Evolutionary conservation across 495 filamentous ascomycete genomes (phyloP), one percentile per base, ranked within the genome.

Genomic region (Hyaloscypha variabilis): DNA sequence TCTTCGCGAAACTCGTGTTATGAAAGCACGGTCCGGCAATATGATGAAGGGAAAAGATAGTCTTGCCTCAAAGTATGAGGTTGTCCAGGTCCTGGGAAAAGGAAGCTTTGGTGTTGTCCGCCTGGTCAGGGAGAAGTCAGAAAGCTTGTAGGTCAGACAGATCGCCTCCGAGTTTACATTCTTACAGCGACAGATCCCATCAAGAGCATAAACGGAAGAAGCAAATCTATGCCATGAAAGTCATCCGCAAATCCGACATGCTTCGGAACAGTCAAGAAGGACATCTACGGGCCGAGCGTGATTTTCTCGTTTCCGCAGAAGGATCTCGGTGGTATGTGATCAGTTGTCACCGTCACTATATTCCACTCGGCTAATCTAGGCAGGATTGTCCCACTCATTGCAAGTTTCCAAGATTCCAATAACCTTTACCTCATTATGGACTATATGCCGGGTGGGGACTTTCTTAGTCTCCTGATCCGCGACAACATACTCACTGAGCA

Each of bases 401-500:
- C 91, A 56, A 94, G 91, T 69, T 97, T 98, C 71, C 92, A 98
- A 73, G 94, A 98, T 74, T 78, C 81, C 36, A 82, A 83, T 21
- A 90, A 92, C 70, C 79, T 98, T 28, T 97, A 97, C 71, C 86
- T 98, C 13, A 90, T 96, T 62, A 97, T 97, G 93, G 93, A 98
- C 63, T 98, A 96, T 72, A 96, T 96, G 91, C 88, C 96, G 8
- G 94, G 94, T 19, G 94, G 94, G 2, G 94, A 98, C 72, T 97
- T 98, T 68, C 82, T 98, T 3, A 90, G 91, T 1, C 78, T 96
- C 6, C 76, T 98, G 11, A 90, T 97, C 66, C 88, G 93, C 28
- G 90, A 93, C 72, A 89, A 91, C 62, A 84, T 89, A 3, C 83
- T 98, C 10, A 85, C 84, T 60, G 94, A 98, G 74, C 79, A 83